Percentiles rank a stretch among this genome's conserved stretches.
Evolutionary conservation across 495 filamentous ascomycete genomes (phyloP).

Genomic region (Polyplosphaeria fusca): DNA sequence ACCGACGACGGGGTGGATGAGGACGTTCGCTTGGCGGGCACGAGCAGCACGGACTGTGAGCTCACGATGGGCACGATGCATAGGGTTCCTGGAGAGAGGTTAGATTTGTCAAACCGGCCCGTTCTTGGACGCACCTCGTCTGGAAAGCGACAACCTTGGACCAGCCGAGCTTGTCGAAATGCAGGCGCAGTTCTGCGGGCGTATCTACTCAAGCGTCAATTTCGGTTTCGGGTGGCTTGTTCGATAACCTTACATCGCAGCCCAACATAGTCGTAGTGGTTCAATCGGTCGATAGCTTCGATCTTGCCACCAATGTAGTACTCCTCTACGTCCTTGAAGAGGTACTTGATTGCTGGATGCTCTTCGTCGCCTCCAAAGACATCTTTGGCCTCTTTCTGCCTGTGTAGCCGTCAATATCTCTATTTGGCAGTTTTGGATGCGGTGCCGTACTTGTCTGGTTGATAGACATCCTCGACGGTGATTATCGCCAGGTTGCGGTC

Average conservation of each 20-base stretch:
- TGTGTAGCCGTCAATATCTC: constrained; percentile 45
- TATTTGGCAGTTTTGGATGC: not conserved
- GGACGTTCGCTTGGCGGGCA: constrained; percentile 91
- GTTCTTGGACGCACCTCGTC: constrained; percentile 51
- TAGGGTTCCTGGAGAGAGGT: constrained; percentile 66
- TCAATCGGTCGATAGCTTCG: constrained; percentile 86
- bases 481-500: constrained; percentile 93
- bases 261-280: constrained; percentile 98
- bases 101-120: constrained; percentile 12
- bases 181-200: constrained; percentile 86
- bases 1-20: constrained; percentile 98
- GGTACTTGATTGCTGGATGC: constrained; percentile 88
- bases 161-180: constrained; percentile 99
- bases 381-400: constrained; percentile 80
- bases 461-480: constrained; percentile 93
- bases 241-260: constrained; percentile 65
- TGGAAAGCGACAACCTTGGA: constrained; percentile 96
- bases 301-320: constrained; percentile 95
- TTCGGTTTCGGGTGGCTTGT: not conserved
- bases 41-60: constrained; percentile 95
- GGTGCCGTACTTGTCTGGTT: constrained; percentile 81
- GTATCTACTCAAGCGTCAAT: constrained; percentile 58
- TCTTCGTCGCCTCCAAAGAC: constrained; percentile 93
- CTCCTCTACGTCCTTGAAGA: constrained; percentile 73
- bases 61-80: constrained; percentile 98